Base-by-base conservation (phyloP, 441 rosid genomes). In the Pelargonium citronellum region DNA sequence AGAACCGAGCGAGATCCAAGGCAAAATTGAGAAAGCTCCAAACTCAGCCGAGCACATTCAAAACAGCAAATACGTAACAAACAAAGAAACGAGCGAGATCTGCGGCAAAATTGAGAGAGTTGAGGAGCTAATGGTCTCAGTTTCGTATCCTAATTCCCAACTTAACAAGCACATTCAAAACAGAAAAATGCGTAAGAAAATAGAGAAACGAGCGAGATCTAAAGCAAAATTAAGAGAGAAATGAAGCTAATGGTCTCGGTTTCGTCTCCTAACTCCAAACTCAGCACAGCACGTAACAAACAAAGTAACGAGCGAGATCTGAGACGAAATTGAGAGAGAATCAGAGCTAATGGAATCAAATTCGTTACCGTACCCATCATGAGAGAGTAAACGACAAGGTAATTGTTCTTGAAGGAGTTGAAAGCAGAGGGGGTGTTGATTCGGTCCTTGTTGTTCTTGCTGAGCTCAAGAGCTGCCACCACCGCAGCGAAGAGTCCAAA, bases 321-420 rank as follows among this genome's bases (percentile, higher is more conserved):
- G 20, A 20, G 20, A 8, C 37, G 9, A 61, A 22, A 61, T 16
- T 12, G 24, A 58, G 27, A 19, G 30, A 58, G 12, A 58, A 7
- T 5, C 22, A 58, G 64, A 61, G 20, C 37, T 61, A 51, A 13
- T 3, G 58, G 0, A 12, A 12, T 61, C 30, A 61, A 17, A 5
- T 53, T 16, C 19, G 60, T 5, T 6, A 53, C 43, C 12, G 63
- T 81, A 89, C 91, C 92, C 96, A 88, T 90, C 96, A 90, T 90
- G 74, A 90, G 88, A 67, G 96, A 90, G 83, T 87, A 90, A 69
- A 86, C 92, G 46, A 90, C 11, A 58, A 90, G 91, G 75, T 90
- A 90, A 74, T 88, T 88, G 81, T 88, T 87, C 85, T 90, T 90
- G 87, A 90, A 88, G 66, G 93, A 80, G 72, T 79, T 83, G 87